phyloP scores from a whole-genome alignment of 164 flowering plant genomes.

The Paratinospora sagittata region DNA sequence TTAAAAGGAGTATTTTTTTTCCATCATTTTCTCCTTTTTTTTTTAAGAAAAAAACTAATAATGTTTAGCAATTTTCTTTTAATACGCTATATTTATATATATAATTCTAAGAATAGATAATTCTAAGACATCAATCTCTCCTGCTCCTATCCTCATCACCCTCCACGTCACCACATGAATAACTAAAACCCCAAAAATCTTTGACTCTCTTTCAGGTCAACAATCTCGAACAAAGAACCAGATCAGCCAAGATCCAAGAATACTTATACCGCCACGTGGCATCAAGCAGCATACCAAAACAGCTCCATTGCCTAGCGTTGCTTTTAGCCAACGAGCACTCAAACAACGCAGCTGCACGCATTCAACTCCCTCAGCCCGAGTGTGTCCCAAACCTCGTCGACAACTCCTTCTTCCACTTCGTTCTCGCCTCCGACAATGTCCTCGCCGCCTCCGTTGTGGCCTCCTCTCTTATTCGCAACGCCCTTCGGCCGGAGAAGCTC shows the following conservation, averaged over 20 bases:
- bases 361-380: slow-evolving; percentile 81
- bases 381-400: slow-evolving; percentile 76
- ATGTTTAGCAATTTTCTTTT: too few species aligned
- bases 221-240: slow-evolving; percentile 67
- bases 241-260: slow-evolving; percentile 85
- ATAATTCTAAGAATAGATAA: too few species aligned
- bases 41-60: too few species aligned
- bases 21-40: too few species aligned
- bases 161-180: neutral
- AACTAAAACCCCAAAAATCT: neutral
- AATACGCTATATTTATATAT: too few species aligned
- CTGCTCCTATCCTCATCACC: too few species aligned
- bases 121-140: too few species aligned
- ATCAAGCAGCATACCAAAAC: slow-evolving; percentile 96
- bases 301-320: slow-evolving; percentile 81
- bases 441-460: slow-evolving; percentile 92
- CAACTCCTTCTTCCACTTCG: slow-evolving; percentile 79
- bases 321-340: slow-evolving; percentile 82
- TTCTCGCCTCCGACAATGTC: slow-evolving; percentile 88
- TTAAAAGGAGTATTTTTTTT: too few species aligned
- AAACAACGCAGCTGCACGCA: slow-evolving; percentile 77
- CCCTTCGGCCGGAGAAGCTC: slow-evolving; percentile 53
- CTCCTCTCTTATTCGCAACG: slow-evolving; percentile 56
- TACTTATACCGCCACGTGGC: slow-evolving; percentile 93
- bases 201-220: slow-evolving; percentile 45